phyloP scores from a whole-genome alignment of 805 yeast genomes.

The Tetrapisispora arboricola region DNA sequence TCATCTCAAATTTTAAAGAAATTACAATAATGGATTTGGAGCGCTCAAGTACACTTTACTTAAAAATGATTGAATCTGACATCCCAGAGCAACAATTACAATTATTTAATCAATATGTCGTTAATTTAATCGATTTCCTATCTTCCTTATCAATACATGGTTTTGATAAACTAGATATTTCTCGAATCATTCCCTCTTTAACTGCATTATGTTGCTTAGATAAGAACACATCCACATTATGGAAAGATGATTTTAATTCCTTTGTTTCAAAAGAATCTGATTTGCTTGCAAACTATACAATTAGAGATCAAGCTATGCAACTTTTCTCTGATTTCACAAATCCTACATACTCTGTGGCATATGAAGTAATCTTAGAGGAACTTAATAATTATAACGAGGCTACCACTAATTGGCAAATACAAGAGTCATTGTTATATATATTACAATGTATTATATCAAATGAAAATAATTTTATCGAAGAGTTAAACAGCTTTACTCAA shows the following conservation, averaged over 20 bases:
- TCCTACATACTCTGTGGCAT: slow-evolving; percentile 5
- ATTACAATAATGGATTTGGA: slow-evolving; percentile 13
- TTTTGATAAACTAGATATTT: slow-evolving; percentile 7
- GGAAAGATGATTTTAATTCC: slow-evolving; percentile 51
- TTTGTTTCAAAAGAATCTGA: slow-evolving; percentile 72
- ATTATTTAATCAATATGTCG: slow-evolving; percentile 13
- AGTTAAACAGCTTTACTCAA: not conserved
- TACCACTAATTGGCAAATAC: not conserved
- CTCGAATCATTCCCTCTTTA: slow-evolving; percentile 23
- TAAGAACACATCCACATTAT: slow-evolving; percentile 34
- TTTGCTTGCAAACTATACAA: slow-evolving; percentile 41
- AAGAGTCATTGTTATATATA: slow-evolving; percentile 19
- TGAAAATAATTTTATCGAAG: slow-evolving; percentile 9
- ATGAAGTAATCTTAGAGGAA: slow-evolving; percentile 1
- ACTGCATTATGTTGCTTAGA: slow-evolving; percentile 35
- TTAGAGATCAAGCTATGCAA: slow-evolving; percentile 55
- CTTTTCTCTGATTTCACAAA: slow-evolving; percentile 41
- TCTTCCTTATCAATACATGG: slow-evolving; percentile 8
- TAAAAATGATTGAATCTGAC: not conserved
- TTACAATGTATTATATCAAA: slow-evolving; percentile 15
- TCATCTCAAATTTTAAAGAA: slow-evolving; percentile 6
- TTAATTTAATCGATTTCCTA: slow-evolving; percentile 16
- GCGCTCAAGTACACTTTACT: slow-evolving; percentile 5
- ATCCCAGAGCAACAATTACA: slow-evolving; percentile 3
- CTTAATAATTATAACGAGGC: slow-evolving; percentile 2